Evolutionary conservation across 208 protist genomes (phyloP).

Genomic region (Trypanosoma boissoni): DNA sequence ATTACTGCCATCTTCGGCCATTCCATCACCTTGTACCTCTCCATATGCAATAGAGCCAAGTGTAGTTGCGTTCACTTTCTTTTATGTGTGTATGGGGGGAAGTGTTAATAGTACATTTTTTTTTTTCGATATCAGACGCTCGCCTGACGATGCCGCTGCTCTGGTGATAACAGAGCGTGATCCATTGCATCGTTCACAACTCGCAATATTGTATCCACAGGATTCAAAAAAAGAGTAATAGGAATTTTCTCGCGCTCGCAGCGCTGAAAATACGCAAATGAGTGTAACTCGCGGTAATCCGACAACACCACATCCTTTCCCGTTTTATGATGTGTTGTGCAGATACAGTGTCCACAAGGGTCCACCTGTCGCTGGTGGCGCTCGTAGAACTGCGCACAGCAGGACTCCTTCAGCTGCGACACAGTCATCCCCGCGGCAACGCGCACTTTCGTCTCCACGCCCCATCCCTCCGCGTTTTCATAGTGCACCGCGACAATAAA

Average conservation of each 20-base stretch:
- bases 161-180: no score
- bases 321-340: constrained; percentile 11
- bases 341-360: background rate
- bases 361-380: constrained; percentile 10
- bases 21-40: background rate
- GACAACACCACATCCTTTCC: constrained; percentile 12
- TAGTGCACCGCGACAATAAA: constrained; percentile 28
- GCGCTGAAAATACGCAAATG: constrained; percentile 21
- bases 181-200: constrained; percentile 21
- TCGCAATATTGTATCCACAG: constrained; percentile 5
- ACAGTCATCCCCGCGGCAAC: constrained; percentile 23
- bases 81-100: no score
- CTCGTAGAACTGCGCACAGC: constrained; percentile 17
- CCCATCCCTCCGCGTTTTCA: constrained; percentile 13
- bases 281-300: constrained; percentile 20
- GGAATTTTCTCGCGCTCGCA: constrained; percentile 17
- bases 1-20: background rate
- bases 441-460: constrained; percentile 15
- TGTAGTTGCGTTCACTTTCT: no score
- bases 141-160: background rate
- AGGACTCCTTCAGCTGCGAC: constrained; percentile 12
- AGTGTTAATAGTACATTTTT: no score
- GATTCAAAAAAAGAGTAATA: constrained; percentile 8
- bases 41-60: no score
- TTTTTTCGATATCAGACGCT: background rate